Conservation (phyloP, 805 yeast species). For the Candida railenensis region DNA sequence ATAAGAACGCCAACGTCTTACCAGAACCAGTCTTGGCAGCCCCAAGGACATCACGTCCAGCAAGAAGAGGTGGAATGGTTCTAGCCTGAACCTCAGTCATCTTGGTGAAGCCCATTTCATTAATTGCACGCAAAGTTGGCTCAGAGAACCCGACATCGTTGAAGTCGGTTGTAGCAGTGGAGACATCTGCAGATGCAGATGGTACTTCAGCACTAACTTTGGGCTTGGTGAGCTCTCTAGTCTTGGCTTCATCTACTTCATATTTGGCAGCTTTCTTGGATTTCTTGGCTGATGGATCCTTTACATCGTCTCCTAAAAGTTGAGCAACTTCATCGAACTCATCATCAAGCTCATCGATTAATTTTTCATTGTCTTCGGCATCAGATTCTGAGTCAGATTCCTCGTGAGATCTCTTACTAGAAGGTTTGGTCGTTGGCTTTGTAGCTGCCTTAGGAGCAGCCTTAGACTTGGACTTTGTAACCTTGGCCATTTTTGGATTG, state of each 20-base stretch:
- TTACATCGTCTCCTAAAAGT: constrained; percentile 44
- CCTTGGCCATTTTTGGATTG: not conserved
- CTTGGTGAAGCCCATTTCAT: constrained; percentile 82
- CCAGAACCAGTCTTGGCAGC: constrained; percentile 99
- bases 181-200: constrained; percentile 25
- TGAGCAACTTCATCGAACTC: constrained; percentile 59
- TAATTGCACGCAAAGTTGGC: constrained; percentile 79
- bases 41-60: constrained; percentile 96
- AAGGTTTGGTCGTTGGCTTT: not conserved
- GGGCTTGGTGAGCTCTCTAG: constrained; percentile 29
- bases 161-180: constrained; percentile 30
- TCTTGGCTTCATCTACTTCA: constrained; percentile 21
- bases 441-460: not conserved
- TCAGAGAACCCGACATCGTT: constrained; percentile 61
- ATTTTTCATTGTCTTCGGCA: constrained; percentile 37
- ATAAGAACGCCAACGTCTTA: constrained; percentile 90
- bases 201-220: constrained; percentile 19
- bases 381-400: constrained; percentile 23
- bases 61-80: constrained; percentile 93
- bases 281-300: constrained; percentile 35
- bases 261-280: constrained; percentile 16
- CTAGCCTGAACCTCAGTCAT: constrained; percentile 96
- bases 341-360: constrained; percentile 54
- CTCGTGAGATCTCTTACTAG: constrained; percentile 26
- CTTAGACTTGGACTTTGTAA: not conserved